Conservation (phyloP, 352 stramenopile species). For the Globisporangium paddicum region DNA sequence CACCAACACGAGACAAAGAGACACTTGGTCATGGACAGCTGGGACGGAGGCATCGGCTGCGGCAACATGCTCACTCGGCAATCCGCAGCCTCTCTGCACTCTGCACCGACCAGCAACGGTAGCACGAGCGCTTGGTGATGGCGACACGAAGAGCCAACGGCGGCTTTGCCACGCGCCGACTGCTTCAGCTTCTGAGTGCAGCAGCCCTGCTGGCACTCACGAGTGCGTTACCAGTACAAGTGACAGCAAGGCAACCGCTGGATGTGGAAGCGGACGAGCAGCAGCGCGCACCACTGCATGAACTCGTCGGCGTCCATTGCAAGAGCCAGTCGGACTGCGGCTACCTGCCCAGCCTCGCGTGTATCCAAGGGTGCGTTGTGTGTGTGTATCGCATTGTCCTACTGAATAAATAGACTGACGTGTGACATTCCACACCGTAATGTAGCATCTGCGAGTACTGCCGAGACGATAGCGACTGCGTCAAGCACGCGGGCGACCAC, state of each 20-base stretch:
- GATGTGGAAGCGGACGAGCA: not conserved
- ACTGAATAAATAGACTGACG: not conserved
- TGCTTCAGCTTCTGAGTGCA: slow-evolving; percentile 5
- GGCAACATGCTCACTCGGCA: too few species aligned
- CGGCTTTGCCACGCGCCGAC: not conserved
- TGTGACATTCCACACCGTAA: not conserved
- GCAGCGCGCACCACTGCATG: slow-evolving; percentile 19
- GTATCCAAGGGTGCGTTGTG: slow-evolving; percentile 41
- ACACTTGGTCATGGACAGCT: too few species aligned
- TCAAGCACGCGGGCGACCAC: slow-evolving; percentile 26
- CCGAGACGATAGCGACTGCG: slow-evolving; percentile 53
- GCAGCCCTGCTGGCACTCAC: not conserved
- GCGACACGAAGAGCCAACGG: not conserved
- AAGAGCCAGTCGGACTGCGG: slow-evolving; percentile 53
- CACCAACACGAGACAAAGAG: too few species aligned
- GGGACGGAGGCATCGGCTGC: too few species aligned
- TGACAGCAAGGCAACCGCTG: not conserved
- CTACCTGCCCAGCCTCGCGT: slow-evolving; percentile 69
- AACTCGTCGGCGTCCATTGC: slow-evolving; percentile 44
- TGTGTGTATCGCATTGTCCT: not conserved
- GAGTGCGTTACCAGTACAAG: not conserved
- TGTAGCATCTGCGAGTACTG: slow-evolving; percentile 72
- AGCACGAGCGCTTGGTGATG: too few species aligned
- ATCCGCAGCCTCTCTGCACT: too few species aligned
- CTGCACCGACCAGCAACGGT: too few species aligned